Percentiles rank a stretch among this genome's conserved stretches.
phyloP scores from a whole-genome alignment of 2,329 filamentous ascomycete genomes.

The Stenocarpella maydis region DNA sequence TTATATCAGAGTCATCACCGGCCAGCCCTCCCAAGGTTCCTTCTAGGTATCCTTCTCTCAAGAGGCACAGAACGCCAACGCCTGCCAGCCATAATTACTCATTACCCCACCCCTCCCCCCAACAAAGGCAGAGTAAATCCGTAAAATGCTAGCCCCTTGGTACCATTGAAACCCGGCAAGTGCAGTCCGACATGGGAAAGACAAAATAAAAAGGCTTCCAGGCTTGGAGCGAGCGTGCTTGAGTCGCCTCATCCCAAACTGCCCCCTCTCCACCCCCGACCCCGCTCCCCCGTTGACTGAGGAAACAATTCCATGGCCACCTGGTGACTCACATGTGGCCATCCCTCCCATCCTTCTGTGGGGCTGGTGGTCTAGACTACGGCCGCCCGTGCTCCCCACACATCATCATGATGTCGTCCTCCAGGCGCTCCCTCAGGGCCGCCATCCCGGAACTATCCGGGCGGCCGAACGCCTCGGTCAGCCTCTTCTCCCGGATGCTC shows the following conservation, averaged over 20 bases:
- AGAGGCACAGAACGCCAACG: constrained; percentile 15
- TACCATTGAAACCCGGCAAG: neutral
- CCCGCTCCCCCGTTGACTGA: no score
- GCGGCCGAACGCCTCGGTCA: constrained; percentile 20
- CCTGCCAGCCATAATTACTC: constrained; percentile 1
- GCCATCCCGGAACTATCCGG: neutral
- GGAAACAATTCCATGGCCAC: no score
- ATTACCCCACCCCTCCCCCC: neutral
- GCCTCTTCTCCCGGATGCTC: constrained; percentile 23
- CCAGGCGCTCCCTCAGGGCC: neutral
- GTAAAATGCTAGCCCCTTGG: neutral
- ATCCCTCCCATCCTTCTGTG: neutral
- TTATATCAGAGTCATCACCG: neutral
- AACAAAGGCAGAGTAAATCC: neutral
- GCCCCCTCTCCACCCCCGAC: no score
- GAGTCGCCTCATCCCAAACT: no score
- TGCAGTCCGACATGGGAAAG: neutral
- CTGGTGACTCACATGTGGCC: no score
- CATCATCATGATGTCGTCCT: neutral
- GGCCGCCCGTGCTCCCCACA: neutral
- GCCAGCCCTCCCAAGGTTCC: neutral
- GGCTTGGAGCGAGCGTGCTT: neutral
- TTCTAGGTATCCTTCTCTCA: neutral
- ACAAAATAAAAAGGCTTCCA: neutral
- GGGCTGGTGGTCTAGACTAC: no score